Evolutionary conservation across 495 filamentous ascomycete species (phyloP).

Genomic region (Podospora pseudoanserina): DNA sequence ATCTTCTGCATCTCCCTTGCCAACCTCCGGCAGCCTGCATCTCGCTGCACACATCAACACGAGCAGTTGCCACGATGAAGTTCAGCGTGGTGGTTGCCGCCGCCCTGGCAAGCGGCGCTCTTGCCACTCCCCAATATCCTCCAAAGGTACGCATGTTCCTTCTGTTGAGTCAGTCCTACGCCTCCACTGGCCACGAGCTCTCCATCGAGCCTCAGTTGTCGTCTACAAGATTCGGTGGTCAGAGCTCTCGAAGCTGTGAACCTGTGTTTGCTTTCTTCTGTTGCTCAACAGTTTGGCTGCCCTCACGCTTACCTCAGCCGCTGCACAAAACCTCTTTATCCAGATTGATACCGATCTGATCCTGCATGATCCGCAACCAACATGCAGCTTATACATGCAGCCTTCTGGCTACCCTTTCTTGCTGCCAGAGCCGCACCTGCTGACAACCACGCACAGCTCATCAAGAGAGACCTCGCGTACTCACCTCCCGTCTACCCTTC

Average conservation of each 20-base stretch:
- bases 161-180: not conserved
- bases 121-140: conserved; percentile 11
- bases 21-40: conserved; percentile 1
- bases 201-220: not conserved
- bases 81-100: conserved; percentile 20
- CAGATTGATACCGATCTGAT: conserved; percentile 12
- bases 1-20: not conserved
- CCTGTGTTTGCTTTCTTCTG: not conserved
- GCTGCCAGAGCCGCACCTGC: conserved; percentile 16
- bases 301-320: conserved; percentile 12
- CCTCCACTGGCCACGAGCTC: not conserved
- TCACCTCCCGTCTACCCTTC: conserved; percentile 72
- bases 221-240: too few species aligned
- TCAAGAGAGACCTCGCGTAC: conserved; percentile 26
- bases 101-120: conserved; percentile 19
- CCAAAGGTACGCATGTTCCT: conserved; percentile 7
- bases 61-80: conserved; percentile 20
- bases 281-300: not conserved
- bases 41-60: not conserved
- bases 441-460: conserved; percentile 26
- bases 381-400: conserved; percentile 27
- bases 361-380: conserved; percentile 17
- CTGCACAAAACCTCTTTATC: conserved; percentile 16
- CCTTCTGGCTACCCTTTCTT: conserved; percentile 20
- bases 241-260: not conserved